Base-by-base conservation (phyloP, 1,284 basidiomycete genomes). In the Gomphus bonarii region DNA sequence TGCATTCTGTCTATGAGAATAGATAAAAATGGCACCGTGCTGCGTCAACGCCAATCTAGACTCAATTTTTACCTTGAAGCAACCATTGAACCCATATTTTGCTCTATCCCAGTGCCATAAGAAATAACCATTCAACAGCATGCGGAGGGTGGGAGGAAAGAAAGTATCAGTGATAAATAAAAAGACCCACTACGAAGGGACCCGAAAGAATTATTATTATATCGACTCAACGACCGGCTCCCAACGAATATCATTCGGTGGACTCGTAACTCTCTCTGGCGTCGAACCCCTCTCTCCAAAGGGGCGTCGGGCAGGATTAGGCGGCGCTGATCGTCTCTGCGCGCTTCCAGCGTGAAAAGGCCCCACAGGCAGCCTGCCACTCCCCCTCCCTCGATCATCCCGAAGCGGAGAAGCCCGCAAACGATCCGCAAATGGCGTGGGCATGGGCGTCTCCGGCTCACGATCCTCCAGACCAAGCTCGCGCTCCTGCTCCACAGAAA, bases 401-500 rank as follows among this genome's bases (percentile, higher is more conserved):
- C 51, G 12, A 22, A 53, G 30, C 8, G 51, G 18, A 18, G 50
- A 52, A 12, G 51, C 22, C 20, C 51, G 36, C 31, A 5, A 16
- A 25, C 35, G 31, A 18, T 50, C 49, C 31, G 20, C 12, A 12
- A 22, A 31, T 38, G 49, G 49, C 20, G 51, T 31, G 5, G 28
- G 51, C 4, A 38, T 3, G 3, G 51, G 20, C 8, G 40, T 36
- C 16, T 14, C 28, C 36, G 20, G 31, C 8, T 55, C 54, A 18
- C 16, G 25, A 11, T 50, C 35, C 16, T 57, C 47, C 16, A 57
- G 12, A 10, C 55, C 55, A 50, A 50, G 38, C 12, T 57, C 47
- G 22, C 44, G 47, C 40, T 43, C 55, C 35, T 57, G 55, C n/a
- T 40, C 42, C 18, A 22, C 31, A n/a, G 55, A 50, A 62, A 95